phyloP scores from a whole-genome alignment of 2,329 filamentous ascomycete species.

The Fusarium sp. region DNA sequence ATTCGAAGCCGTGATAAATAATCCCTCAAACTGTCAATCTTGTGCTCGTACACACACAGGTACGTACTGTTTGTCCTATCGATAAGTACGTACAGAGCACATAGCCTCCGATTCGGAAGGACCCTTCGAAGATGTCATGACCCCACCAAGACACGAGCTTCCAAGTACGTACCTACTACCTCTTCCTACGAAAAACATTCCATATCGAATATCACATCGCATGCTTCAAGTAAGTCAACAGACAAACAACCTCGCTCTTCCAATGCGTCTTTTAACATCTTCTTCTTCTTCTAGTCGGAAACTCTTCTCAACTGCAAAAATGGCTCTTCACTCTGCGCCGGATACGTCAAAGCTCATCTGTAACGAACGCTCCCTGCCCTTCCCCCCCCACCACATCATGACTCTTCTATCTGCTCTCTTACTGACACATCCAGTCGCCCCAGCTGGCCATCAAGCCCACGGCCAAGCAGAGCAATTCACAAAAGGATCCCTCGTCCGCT shows the following conservation, averaged over 20 bases:
- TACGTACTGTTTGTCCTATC: not conserved
- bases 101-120: conserved; percentile 17
- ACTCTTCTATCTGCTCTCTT: conserved; percentile 5
- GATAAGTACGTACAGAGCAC: too few species aligned
- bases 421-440: conserved; percentile 61
- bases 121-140: conserved; percentile 37
- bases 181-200: conserved; percentile 17
- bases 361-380: conserved; percentile 48
- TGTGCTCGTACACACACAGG: too few species aligned
- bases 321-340: conserved; percentile 56
- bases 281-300: conserved; percentile 20
- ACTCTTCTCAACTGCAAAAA: conserved; percentile 46
- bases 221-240: conserved; percentile 31
- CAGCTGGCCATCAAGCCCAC: conserved; percentile 64
- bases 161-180: conserved; percentile 36
- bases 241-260: conserved; percentile 13
- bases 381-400: conserved; percentile 6
- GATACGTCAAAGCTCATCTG: conserved; percentile 59
- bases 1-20: too few species aligned
- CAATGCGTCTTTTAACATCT: conserved; percentile 38
- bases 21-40: not conserved
- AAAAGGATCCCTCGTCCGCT: conserved; percentile 65
- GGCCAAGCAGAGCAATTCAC: conserved; percentile 81
- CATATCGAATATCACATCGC: conserved; percentile 25
- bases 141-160: conserved; percentile 21